Evolutionary conservation across 495 filamentous ascomycete species (phyloP).

Genomic region (Xylaria grammica): DNA sequence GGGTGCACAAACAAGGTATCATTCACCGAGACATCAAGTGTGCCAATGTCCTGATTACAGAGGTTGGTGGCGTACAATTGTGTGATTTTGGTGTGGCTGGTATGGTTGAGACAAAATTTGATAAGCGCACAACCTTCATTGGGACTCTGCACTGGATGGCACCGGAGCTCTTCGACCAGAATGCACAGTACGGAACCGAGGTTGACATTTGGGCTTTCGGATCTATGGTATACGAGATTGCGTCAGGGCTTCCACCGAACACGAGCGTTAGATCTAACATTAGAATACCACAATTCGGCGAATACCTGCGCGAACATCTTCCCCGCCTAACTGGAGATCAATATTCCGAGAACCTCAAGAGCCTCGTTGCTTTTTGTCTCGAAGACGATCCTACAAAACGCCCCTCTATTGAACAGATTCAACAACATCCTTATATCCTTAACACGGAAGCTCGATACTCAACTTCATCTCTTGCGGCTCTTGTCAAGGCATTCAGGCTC

Average conservation of each 20-base stretch:
- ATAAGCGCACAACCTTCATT: constrained; percentile 91
- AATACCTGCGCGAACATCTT: constrained; percentile 63
- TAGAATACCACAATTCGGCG: constrained; percentile 59
- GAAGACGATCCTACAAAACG: constrained; percentile 75
- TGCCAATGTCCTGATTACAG: constrained; percentile 89
- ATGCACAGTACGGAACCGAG: constrained; percentile 65
- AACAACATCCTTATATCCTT: constrained; percentile 66
- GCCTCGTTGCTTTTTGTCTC: constrained; percentile 80
- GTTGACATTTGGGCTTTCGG: constrained; percentile 97
- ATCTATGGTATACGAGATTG: constrained; percentile 88
- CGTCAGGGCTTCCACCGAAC: constrained; percentile 83
- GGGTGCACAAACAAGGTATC: constrained; percentile 88
- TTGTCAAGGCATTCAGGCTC: constrained; percentile 79
- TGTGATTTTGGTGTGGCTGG: constrained; percentile 97
- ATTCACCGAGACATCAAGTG: constrained; percentile 97
- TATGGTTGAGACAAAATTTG: constrained; percentile 77
- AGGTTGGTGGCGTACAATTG: constrained; percentile 84
- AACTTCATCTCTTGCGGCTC: constrained; percentile 66
- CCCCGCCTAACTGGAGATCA: constrained; percentile 77
- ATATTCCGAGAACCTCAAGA: constrained; percentile 75
- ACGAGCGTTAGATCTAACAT: constrained; percentile 62
- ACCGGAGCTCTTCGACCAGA: constrained; percentile 74
- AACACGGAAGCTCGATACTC: constrained; percentile 73
- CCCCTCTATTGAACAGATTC: constrained; percentile 71
- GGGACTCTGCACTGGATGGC: constrained; percentile 98